Conservation (phyloP, 106 monocot species). For the Agapanthus africanus region DNA sequence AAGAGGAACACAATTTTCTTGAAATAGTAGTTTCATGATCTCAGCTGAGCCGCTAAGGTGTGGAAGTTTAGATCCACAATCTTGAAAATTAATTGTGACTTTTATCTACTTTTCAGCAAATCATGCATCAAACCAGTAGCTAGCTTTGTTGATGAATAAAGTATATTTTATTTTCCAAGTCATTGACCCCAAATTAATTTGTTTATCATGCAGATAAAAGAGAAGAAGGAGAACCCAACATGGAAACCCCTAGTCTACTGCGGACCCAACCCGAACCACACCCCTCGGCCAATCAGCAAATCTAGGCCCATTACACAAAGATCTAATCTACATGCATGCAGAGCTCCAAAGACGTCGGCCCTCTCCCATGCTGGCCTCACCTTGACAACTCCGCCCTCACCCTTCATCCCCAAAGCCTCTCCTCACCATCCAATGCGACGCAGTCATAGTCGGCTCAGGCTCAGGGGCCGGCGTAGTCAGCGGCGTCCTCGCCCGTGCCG, state of each 20-base stretch:
- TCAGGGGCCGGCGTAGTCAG: slow-evolving; percentile 50
- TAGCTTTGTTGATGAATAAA: too few species aligned
- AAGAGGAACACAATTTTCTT: too few species aligned
- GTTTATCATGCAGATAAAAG: slow-evolving; percentile 43
- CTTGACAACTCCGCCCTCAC: slow-evolving; percentile 4
- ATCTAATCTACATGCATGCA: slow-evolving; percentile 19
- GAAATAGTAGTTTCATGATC: too few species aligned
- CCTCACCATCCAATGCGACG: slow-evolving; percentile 42
- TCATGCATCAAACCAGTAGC: too few species aligned
- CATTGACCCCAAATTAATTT: too few species aligned
- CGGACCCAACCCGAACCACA: slow-evolving; percentile 33
- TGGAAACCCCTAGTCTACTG: slow-evolving; percentile 47
- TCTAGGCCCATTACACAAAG: slow-evolving; percentile 10
- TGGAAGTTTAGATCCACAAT: too few species aligned
- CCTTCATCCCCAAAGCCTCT: slow-evolving; percentile 1
- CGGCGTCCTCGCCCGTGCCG: slow-evolving; percentile 41
- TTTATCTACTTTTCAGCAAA: too few species aligned
- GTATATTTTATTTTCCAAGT: too few species aligned
- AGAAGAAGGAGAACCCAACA: slow-evolving; percentile 31
- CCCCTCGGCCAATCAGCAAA: background rate
- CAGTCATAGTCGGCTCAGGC: slow-evolving; percentile 51
- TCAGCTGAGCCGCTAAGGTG: too few species aligned
- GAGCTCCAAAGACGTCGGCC: background rate
- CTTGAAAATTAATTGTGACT: too few species aligned
- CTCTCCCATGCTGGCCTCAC: slow-evolving; percentile 14